Evolutionary conservation across 345 rosid genomes (phyloP).

Genomic region (Salix viminalis): DNA sequence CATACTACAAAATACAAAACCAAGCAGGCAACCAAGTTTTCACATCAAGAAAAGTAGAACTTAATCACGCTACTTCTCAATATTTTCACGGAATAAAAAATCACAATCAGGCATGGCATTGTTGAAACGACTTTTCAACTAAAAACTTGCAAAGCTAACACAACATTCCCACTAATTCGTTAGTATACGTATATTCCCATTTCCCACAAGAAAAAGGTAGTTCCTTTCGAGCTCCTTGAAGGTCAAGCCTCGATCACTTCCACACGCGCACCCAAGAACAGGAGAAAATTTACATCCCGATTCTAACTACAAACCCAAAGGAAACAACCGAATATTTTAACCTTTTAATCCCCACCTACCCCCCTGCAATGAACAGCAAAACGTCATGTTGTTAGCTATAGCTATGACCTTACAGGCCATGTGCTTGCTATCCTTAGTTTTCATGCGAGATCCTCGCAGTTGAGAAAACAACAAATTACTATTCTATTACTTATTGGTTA

Average conservation of each 20-base stretch:
- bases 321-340: background rate
- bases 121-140: background rate
- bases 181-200: background rate
- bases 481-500: background rate
- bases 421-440: background rate
- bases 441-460: background rate
- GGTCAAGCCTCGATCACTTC: background rate
- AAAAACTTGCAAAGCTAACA: background rate
- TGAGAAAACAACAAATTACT: background rate
- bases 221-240: background rate
- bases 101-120: background rate
- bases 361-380: background rate
- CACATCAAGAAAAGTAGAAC: background rate
- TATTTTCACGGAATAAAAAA: background rate
- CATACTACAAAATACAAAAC: background rate
- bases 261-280: too few species aligned
- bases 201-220: background rate
- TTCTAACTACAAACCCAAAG: too few species aligned
- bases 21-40: background rate
- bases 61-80: background rate
- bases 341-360: background rate
- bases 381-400: too few species aligned
- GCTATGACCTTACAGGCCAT: background rate
- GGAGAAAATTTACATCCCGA: too few species aligned
- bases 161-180: background rate